Percentiles rank a stretch among this genome's conserved stretches.
phyloP scores from a whole-genome alignment of 352 stramenopile species.

The Pythium biforme region DNA sequence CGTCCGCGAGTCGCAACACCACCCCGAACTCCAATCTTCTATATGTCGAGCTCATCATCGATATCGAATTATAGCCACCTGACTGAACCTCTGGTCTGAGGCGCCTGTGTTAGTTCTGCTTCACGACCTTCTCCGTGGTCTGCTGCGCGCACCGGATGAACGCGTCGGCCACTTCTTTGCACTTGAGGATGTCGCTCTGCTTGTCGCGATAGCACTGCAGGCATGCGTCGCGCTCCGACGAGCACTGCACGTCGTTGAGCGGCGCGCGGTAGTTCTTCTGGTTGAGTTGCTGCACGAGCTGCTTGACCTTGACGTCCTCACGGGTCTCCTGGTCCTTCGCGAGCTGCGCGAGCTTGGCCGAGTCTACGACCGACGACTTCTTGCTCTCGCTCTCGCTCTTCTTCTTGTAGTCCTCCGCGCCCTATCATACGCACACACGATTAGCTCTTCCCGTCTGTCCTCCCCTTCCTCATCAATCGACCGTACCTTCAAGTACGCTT shows the following conservation, averaged over 20 bases:
- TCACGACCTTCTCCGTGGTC: constrained; percentile 80
- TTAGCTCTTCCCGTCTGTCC: not conserved
- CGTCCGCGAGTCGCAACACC: too few relatives aligned
- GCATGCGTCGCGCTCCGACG: constrained; percentile 68
- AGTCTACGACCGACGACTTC: constrained; percentile 20
- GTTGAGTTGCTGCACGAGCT: constrained; percentile 76
- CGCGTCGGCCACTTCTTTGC: constrained; percentile 84
- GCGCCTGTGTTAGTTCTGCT: constrained; percentile 69
- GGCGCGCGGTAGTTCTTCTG: constrained; percentile 84
- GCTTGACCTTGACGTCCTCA: constrained; percentile 65
- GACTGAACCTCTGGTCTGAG: too few relatives aligned
- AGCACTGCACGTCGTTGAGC: constrained; percentile 81
- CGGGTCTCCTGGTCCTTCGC: constrained; percentile 71
- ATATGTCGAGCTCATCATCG: too few relatives aligned
- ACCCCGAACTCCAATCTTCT: too few relatives aligned
- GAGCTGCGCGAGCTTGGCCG: constrained; percentile 52
- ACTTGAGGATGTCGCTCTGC: constrained; percentile 74
- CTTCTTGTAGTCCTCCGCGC: constrained; percentile 71
- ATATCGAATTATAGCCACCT: too few relatives aligned
- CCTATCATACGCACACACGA: constrained; percentile 27
- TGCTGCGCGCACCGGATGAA: constrained; percentile 80
- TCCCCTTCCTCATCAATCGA: not conserved
- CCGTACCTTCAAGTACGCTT: constrained; percentile 71
- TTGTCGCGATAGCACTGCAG: constrained; percentile 88
- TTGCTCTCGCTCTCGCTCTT: constrained; percentile 52